Conservation (phyloP, 1,139 yeast genomes). For the Debaryomycetaceae sp. region DNA sequence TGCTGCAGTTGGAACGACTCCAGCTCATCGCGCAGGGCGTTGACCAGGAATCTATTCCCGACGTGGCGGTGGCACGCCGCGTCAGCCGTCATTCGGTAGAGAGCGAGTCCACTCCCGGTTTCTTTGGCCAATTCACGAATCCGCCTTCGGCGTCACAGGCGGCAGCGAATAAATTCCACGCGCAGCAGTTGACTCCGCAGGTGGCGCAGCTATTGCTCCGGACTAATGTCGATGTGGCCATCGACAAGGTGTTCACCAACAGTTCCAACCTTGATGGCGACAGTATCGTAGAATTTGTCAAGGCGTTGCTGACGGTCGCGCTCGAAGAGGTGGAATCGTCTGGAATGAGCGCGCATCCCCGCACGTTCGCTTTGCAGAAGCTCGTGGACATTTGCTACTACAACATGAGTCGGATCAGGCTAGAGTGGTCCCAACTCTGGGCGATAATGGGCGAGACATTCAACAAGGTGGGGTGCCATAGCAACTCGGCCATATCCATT, state of each 20-base stretch:
- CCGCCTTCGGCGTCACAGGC: constrained; percentile 28
- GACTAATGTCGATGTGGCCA: constrained; percentile 71
- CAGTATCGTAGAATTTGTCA: constrained; percentile 79
- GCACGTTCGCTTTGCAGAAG: constrained; percentile 87
- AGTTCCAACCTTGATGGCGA: constrained; percentile 72
- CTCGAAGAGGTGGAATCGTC: constrained; percentile 87
- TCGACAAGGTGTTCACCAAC: constrained; percentile 80
- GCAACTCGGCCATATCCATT: constrained; percentile 65
- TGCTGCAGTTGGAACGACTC: constrained; percentile 84
- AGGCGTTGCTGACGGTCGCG: constrained; percentile 78
- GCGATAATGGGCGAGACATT: constrained; percentile 85
- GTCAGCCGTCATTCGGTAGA: constrained; percentile 52
- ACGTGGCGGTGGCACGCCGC: constrained; percentile 64
- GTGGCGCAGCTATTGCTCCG: constrained; percentile 47
- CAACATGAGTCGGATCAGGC: constrained; percentile 91
- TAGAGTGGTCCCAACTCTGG: constrained; percentile 97
- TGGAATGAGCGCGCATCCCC: constrained; percentile 69
- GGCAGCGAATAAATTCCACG: constrained; percentile 33
- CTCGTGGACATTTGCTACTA: constrained; percentile 96
- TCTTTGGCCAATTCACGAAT: constrained; percentile 33
- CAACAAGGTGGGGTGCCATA: constrained; percentile 73
- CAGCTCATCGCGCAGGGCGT: constrained; percentile 85
- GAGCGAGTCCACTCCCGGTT: constrained; percentile 37
- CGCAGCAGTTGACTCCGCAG: constrained; percentile 29
- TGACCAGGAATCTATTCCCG: constrained; percentile 78